phyloP scores from a whole-genome alignment of 768 basidiomycete genomes.

The Boletus pseudopeckii region DNA sequence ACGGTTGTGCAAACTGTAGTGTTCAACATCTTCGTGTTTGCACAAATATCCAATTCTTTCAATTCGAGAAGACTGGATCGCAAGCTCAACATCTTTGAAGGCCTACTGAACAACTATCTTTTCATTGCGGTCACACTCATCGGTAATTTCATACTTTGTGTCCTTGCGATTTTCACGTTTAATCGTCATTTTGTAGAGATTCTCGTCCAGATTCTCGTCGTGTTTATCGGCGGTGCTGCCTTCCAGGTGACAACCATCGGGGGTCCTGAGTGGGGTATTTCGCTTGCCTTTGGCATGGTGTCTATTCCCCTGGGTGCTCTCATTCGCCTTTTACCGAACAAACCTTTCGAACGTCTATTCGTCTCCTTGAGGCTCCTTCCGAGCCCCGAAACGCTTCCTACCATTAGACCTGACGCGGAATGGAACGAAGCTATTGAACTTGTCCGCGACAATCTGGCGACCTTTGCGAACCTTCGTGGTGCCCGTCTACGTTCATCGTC shows the following conservation, averaged over 20 bases:
- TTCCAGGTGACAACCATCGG: constrained; percentile 82
- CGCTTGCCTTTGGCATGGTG: constrained; percentile 79
- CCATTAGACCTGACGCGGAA: constrained; percentile 51
- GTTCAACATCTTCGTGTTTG: constrained; percentile 98
- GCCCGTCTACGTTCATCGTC: constrained; percentile 84
- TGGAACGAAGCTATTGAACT: constrained; percentile 80
- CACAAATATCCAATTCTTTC: constrained; percentile 94
- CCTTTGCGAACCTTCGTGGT: constrained; percentile 81
- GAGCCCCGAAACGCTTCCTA: constrained; percentile 61
- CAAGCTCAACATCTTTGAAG: constrained; percentile 85
- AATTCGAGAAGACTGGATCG: constrained; percentile 88
- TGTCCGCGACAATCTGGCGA: constrained; percentile 82
- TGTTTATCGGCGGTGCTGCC: constrained; percentile 87
- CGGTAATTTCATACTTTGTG: constrained; percentile 47
- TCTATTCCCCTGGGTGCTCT: constrained; percentile 85
- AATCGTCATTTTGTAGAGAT: constrained; percentile 55
- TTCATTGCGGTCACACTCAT: constrained; percentile 83
- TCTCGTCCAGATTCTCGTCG: constrained; percentile 80
- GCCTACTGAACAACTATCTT: constrained; percentile 73
- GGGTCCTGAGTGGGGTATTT: constrained; percentile 92
- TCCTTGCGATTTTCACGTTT: constrained; percentile 2
- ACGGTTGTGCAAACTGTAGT: constrained; percentile 76
- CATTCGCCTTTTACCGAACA: constrained; percentile 78
- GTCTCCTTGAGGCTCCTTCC: constrained; percentile 56
- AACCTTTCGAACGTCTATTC: constrained; percentile 66